A percentile compares a stretch with the other conserved stretches of the same genome.
These are phyloP conservation scores for Canariomyces notabilis DNA, from an alignment of 2,329 filamentous ascomycete species.

Conservation along the genomic window DNA sequence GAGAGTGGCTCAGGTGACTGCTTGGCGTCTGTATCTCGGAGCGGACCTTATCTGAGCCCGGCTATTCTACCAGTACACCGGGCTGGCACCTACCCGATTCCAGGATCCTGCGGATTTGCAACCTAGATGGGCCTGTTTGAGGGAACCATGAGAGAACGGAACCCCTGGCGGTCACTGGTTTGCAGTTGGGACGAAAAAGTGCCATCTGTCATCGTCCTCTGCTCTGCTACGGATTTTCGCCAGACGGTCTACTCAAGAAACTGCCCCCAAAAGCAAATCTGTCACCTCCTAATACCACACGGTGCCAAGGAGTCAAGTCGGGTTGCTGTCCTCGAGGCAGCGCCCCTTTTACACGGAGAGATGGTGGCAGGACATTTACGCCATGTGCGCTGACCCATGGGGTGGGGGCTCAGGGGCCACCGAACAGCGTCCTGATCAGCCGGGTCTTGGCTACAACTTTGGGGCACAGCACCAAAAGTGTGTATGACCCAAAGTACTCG, in stretches of 20 bases:
- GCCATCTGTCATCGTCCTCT: too few relatives aligned
- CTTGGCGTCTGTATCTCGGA: not conserved
- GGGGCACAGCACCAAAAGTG: not conserved
- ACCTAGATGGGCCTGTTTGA: too few relatives aligned
- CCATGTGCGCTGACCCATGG: not conserved
- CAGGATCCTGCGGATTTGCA: too few relatives aligned
- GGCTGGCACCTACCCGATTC: not conserved
- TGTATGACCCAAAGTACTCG: not conserved
- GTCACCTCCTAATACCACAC: too few relatives aligned
- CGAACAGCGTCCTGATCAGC: slow-evolving; percentile 1
- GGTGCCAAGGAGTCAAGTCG: not conserved
- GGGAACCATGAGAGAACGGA: too few relatives aligned
- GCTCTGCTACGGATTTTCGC: too few relatives aligned
- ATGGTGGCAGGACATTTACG: not conserved
- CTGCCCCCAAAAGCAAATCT: too few relatives aligned
- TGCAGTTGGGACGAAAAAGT: too few relatives aligned
- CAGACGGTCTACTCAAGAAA: too few relatives aligned
- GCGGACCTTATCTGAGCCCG: not conserved
- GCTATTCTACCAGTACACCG: not conserved
- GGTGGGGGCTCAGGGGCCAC: not conserved
- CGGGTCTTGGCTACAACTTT: slow-evolving; percentile 7
- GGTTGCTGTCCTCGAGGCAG: not conserved
- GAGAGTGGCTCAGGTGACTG: not conserved
- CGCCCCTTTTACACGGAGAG: not conserved
- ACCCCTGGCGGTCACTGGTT: too few relatives aligned